Conservation (phyloP, 2,329 filamentous ascomycete species). For the Anisogramma anomala region DNA sequence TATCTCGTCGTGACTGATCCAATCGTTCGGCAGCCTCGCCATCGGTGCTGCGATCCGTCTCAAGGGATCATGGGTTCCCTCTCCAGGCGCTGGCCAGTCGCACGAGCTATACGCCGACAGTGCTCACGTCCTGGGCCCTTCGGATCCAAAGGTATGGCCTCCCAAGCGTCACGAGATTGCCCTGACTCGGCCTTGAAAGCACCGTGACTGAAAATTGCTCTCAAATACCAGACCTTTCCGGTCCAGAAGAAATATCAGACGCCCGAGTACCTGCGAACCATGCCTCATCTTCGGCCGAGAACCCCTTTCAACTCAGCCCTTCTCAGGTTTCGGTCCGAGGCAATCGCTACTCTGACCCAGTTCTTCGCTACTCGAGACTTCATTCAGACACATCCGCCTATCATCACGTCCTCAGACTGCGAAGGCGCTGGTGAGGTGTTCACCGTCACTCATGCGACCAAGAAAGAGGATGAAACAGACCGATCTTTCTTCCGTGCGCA, state of each 20-base stretch:
- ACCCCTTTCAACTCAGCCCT: conserved; percentile 71
- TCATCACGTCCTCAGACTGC: conserved; percentile 94
- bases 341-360: conserved; percentile 58
- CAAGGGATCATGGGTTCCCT: conserved; percentile 64
- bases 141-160: conserved; percentile 58
- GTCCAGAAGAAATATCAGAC: conserved; percentile 96
- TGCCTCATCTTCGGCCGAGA: conserved; percentile 77
- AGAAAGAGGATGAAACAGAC: conserved; percentile 24
- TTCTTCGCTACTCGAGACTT: conserved; percentile 65
- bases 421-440: conserved; percentile 96
- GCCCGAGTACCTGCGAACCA: conserved; percentile 73
- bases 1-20: conserved; percentile 21
- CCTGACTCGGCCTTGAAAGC: not conserved
- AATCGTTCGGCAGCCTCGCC: conserved; percentile 48
- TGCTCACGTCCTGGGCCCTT: conserved; percentile 61
- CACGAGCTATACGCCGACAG: conserved; percentile 69
- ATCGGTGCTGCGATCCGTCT: conserved; percentile 72
- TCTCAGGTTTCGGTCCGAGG: conserved; percentile 71
- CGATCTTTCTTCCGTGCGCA: conserved; percentile 66
- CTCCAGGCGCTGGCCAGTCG: conserved; percentile 55
- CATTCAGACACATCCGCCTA: conserved; percentile 78
- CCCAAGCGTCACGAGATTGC: not conserved
- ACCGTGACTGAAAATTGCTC: conserved; percentile 8
- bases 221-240: conserved; percentile 60
- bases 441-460: conserved; percentile 41